Evolutionary conservation across 768 basidiomycete genomes (phyloP), one percentile per base, ranked within the genome.

Genomic region (Pholiota conissans): DNA sequence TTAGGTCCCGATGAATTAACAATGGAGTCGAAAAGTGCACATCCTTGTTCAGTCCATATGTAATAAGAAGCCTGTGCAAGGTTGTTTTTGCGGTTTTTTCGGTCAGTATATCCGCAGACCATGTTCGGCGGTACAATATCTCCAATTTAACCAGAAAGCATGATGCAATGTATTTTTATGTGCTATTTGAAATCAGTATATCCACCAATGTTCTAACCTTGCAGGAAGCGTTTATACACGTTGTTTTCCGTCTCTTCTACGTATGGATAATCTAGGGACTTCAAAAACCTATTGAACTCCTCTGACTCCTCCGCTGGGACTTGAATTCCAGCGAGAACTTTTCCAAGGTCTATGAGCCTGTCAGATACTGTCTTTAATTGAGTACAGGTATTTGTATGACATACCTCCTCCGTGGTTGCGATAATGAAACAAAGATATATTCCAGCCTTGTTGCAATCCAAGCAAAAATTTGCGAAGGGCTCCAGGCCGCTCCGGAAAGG

Each of bases 381-480:
- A n/a, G n/a, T n/a, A n/a, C n/a, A n/a, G n/a, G 35, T 14, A 26
- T 7, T 0, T 11, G n/a, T 5, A 54, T 47, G 35, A 57, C 88
- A 57, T 63, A 93, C 95, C 95, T 68, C 90, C 93, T 28, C 97
- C 97, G 58, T 98, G 96, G 70, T 98, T 98, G 55, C 97, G 84
- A 73, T 99, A 99, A 71, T 99, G 97, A 77, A 98, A 99, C 61
- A 99, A 71, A 1, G 94, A 90, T 49, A 99, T 93, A 71, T 95
- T 98, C 95, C 95, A 98, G 24, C 86, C 87, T 18, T 82, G 76
- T 29, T 89, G 89, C 45, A 99, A 69, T 3, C 90, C 91, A 27
- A 87, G 78, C 58, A 99, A 78, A 78, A 98, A 99, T 63, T 90
- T 92, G 40, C 91, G 85, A 56, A 99, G 76, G 3, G 96, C 97